A percentile compares a stretch with the other conserved stretches of the same genome.
phyloP scores from a whole-genome alignment of 441 rosid genomes.

The Gossypium lobatum region DNA sequence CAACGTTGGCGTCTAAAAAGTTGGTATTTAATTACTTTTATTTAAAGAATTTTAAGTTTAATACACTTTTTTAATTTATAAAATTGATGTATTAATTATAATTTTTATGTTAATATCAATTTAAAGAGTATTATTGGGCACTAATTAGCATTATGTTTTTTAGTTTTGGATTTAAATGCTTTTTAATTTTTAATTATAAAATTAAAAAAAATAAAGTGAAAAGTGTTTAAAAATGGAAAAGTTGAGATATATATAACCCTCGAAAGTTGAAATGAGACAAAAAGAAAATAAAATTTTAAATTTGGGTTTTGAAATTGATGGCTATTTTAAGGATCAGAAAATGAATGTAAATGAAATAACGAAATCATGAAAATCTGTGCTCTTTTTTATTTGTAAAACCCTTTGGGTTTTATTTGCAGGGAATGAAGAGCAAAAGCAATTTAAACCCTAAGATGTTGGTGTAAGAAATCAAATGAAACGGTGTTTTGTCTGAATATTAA shows the following conservation, averaged over 20 bases:
- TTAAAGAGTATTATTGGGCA: not conserved
- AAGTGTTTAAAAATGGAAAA: not conserved
- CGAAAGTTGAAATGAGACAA: not conserved
- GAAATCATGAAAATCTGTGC: not conserved
- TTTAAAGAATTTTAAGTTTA: not conserved
- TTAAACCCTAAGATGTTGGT: not conserved
- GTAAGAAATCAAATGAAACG: constrained; percentile 5
- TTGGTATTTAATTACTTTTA: not conserved
- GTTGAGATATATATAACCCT: not conserved
- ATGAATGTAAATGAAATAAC: not conserved
- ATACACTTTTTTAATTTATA: too few relatives aligned
- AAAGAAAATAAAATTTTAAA: not conserved
- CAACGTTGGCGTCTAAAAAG: not conserved
- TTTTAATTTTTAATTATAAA: not conserved
- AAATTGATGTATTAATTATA: not conserved
- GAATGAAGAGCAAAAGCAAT: not conserved
- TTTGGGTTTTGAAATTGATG: constrained; percentile 1
- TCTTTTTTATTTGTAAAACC: constrained; percentile 2
- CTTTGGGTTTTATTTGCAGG: not conserved
- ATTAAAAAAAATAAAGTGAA: not conserved
- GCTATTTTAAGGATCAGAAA: not conserved
- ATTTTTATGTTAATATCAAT: not conserved
- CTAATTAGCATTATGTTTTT: not conserved
- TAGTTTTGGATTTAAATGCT: not conserved
- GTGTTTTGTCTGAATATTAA: constrained; percentile 7